Evolutionary conservation across 306 rosid genomes (phyloP).

Genomic region (Styphnolobium japonicum): DNA sequence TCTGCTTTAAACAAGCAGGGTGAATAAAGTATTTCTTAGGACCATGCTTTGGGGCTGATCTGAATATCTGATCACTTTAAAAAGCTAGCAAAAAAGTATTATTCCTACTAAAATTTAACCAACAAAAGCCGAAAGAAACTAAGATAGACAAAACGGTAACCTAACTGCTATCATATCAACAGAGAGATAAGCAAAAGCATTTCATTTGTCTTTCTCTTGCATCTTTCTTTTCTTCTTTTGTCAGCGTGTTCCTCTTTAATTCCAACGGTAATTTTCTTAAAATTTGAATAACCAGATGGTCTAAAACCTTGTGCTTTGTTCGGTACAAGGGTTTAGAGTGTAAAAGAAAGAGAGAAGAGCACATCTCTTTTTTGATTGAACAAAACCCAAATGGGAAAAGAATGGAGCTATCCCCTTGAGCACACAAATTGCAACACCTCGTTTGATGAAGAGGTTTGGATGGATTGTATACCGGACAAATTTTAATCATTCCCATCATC

Average conservation of each 20-base stretch:
- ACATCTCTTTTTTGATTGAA: background rate
- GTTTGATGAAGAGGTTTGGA: background rate
- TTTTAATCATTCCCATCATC: background rate
- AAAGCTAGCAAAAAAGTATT: background rate
- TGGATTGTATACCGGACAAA: background rate
- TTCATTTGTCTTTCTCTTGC: background rate
- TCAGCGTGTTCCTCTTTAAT: background rate
- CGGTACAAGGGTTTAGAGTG: background rate
- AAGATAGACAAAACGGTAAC: background rate
- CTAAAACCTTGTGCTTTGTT: constrained; percentile 4
- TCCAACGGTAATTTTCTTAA: constrained; percentile 1
- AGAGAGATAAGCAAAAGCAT: background rate
- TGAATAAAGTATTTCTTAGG: background rate
- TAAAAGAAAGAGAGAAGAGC: background rate
- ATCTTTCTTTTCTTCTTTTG: background rate
- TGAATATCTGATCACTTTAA: background rate
- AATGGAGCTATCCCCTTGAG: background rate
- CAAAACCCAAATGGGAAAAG: background rate
- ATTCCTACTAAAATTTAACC: background rate
- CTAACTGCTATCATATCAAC: background rate
- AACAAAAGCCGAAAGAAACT: background rate
- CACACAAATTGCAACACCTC: background rate
- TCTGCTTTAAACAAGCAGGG: background rate
- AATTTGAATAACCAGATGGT: background rate
- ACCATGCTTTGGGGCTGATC: background rate